Base-by-base conservation (phyloP, 768 basidiomycete species). In the Tricholoma saponaceum region DNA sequence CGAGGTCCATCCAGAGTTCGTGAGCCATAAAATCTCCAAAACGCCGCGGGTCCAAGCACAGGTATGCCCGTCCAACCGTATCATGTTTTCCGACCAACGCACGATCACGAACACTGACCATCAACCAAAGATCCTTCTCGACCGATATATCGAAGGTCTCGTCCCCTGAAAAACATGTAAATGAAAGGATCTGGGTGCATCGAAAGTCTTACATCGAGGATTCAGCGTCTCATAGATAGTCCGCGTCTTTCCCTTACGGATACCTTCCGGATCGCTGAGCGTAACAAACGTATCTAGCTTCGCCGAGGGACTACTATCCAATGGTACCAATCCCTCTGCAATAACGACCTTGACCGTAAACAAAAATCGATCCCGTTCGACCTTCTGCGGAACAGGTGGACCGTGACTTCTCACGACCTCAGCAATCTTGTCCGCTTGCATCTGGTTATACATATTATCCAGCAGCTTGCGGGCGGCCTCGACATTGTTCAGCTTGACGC, bases 401-500 rank as follows among this genome's bases (percentile, higher is more conserved):
- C 74, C 83, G 26, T 76, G 74, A 18, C 74, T 70, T 54, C 76
- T 73, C 55, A 92, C 66, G 25, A 84, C 77, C 25, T 87, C 85
- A 2, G 88, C 82, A 57, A 95, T 82, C 66, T 86, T 86, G 75
- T 99, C 97, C 0, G 88, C 93, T 57, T 95, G 82, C 79, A 97
- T 86, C 65, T 93, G 89, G 52, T 82, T 86, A 70, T 98, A 98
- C 83, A 98, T 90, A 60, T 90, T 92, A 70, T 99, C 97, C 59
- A 99, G 80, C 49, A 97, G 79, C 59, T 85, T 85, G 28, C 95
- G 85, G 1, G 95, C 94, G 10, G 92, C 89, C 64, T 95, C 95
- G 61, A 98, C 86, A 70, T 98, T 98, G 78, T 99, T 99, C 52
- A 98, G 81, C 76, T 98, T 98, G 69, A 99, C 92, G 66, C 95